Percentiles rank a stretch among this genome's conserved stretches.
Evolutionary conservation across 208 protist species (phyloP).

Genomic region (Strigomonas galati): DNA sequence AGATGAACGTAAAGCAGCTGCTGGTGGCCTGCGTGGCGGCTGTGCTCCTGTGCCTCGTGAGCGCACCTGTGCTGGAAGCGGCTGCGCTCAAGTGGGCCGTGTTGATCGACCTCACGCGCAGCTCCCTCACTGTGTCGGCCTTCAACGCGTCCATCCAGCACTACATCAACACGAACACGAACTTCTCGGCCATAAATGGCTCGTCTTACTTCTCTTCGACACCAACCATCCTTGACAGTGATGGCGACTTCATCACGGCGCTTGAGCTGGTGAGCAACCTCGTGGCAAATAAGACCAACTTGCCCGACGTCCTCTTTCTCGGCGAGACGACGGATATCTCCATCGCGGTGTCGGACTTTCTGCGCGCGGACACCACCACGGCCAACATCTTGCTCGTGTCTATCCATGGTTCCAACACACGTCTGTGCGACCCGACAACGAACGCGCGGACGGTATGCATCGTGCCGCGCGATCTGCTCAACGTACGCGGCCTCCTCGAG

Average conservation of each 20-base stretch:
- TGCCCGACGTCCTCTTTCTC: constrained; percentile 68
- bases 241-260: constrained; percentile 57
- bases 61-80: background rate
- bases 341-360: constrained; percentile 49
- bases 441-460: constrained; percentile 74
- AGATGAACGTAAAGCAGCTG: no score
- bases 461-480: constrained; percentile 68
- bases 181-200: constrained; percentile 9
- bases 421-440: constrained; percentile 51
- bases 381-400: constrained; percentile 57
- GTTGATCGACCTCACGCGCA: constrained; percentile 53
- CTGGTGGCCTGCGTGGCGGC: background rate
- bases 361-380: constrained; percentile 39
- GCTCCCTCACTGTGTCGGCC: constrained; percentile 24
- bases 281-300: constrained; percentile 21
- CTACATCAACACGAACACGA: constrained; percentile 20
- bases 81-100: constrained; percentile 40
- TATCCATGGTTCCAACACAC: constrained; percentile 49
- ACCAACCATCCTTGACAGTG: constrained; percentile 51
- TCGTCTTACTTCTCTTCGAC: constrained; percentile 18
- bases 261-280: constrained; percentile 43
- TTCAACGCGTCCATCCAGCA: constrained; percentile 29
- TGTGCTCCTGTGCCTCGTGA: no score
- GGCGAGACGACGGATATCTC: constrained; percentile 67
- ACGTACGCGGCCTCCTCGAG: constrained; percentile 67